phyloP scores from a whole-genome alignment of 768 basidiomycete genomes.

The Austroboletus festivus region DNA sequence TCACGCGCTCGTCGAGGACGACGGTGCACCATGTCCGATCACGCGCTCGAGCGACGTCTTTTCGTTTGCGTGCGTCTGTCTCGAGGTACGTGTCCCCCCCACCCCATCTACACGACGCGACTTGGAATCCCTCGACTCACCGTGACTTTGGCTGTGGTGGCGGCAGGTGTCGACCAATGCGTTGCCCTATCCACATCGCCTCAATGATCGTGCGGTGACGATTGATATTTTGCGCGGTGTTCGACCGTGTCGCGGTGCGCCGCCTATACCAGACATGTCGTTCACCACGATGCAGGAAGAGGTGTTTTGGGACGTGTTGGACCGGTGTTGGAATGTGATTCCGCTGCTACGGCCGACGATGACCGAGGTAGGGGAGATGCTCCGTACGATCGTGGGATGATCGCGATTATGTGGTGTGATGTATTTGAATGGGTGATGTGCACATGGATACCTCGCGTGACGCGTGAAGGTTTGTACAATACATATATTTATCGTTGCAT shows the following conservation, averaged over 20 bases:
- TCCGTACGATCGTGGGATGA: conserved; percentile 10
- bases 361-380: conserved; percentile 31
- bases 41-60: conserved; percentile 58
- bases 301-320: conserved; percentile 43
- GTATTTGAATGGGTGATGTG: neutral
- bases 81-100: conserved; percentile 42
- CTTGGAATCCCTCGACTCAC: too few species aligned
- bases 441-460: too few species aligned
- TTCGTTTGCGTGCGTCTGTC: conserved; percentile 56
- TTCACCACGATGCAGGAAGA: conserved; percentile 24
- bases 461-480: too few species aligned
- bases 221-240: conserved; percentile 53
- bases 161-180: conserved; percentile 52
- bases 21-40: conserved; percentile 39
- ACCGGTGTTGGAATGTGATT: conserved; percentile 44
- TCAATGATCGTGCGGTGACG: conserved; percentile 54
- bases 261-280: conserved; percentile 15
- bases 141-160: too few species aligned
- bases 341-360: conserved; percentile 41
- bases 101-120: neutral
- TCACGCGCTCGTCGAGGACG: conserved; percentile 47
- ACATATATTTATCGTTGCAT: neutral
- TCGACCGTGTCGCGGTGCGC: conserved; percentile 40
- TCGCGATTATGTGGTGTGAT: neutral
- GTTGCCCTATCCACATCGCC: conserved; percentile 50